Conservation (phyloP, 2,329 filamentous ascomycete species). For the Calonectria naviculata region DNA sequence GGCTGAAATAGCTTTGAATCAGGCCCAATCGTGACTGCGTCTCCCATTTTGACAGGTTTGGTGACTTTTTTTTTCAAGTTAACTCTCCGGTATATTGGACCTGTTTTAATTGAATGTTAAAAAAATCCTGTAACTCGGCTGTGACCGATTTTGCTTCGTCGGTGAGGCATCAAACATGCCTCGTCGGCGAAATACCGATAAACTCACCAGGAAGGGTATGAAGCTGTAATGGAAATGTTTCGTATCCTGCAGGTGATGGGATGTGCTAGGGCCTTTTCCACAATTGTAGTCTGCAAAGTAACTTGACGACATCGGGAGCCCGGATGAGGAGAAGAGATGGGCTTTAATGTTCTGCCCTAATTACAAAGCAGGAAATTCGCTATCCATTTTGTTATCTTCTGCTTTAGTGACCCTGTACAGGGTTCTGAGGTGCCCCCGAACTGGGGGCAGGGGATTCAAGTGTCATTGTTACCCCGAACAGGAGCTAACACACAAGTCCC, state of each 20-base stretch:
- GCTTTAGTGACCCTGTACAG: not conserved
- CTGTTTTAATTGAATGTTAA: not conserved
- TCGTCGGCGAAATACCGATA: not conserved
- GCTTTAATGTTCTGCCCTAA: not conserved
- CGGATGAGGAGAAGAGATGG: not conserved
- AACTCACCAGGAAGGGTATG: not conserved
- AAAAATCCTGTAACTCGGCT: not conserved
- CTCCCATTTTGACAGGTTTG: conserved; percentile 22
- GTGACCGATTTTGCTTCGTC: not conserved
- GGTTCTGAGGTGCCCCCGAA: not conserved
- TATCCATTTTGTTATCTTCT: not conserved
- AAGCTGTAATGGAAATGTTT: not conserved
- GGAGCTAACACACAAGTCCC: not conserved
- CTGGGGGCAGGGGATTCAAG: not conserved
- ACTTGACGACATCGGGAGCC: not conserved
- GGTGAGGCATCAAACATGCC: too few species aligned
- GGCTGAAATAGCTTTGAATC: conserved; percentile 45
- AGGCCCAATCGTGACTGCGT: conserved; percentile 14
- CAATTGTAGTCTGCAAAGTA: too few species aligned
- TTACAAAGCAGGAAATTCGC: not conserved
- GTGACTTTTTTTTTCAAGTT: not conserved
- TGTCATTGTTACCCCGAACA: not conserved
- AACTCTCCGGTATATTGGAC: not conserved
- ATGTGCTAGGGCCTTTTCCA: not conserved
- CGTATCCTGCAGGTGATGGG: not conserved